Evolutionary conservation across 441 rosid species (phyloP), one percentile per base, ranked within the genome.

Genomic region (Gossypium trilobum): DNA sequence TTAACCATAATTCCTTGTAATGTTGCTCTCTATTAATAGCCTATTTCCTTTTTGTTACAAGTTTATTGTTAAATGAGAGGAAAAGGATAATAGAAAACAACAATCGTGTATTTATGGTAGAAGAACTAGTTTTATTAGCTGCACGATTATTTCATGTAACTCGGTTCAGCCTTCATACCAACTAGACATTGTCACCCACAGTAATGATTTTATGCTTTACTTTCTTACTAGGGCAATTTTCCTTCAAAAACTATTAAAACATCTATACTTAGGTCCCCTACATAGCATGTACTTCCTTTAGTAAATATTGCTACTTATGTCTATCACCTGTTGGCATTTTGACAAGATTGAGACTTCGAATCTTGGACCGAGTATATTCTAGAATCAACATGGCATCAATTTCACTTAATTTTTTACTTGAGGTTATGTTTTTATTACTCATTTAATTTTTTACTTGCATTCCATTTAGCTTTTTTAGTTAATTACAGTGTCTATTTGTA

Each of bases 91-190:
- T 14, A 44, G 36, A 46, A 63, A 55, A 36, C 59, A 33, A 20
- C 16, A 50, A 25, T 19, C 36, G 5, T 3, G 22, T 36, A 64
- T 17, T 54, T 13, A 27, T 50, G 46, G 25, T 16, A 8, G 71
- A 48, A 52, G 51, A 63, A 59, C 64, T 54, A 16, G 68, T 33
- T 63, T 52, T 60, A 22, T 19, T 3, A 11, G 36, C 19, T 36
- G 5, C 7, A 13, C 3, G 1, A 5, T 39, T 27, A 72, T 22
- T 42, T 31, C 52, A 16, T 4, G 4, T 8, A 56, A 54, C 44
- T 58, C 17, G 20, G n/a, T 13, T 54, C 42, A 42, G n/a, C 48
- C 17, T 64, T 77, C 36, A 73, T 55, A 39, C 65, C 36, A 8
- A 20, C 39, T 25, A 25, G 46, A 44, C 29, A 10, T 25, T 39